Conservation (phyloP, 2,329 filamentous ascomycete genomes). For the Aspergillus ibericus region DNA sequence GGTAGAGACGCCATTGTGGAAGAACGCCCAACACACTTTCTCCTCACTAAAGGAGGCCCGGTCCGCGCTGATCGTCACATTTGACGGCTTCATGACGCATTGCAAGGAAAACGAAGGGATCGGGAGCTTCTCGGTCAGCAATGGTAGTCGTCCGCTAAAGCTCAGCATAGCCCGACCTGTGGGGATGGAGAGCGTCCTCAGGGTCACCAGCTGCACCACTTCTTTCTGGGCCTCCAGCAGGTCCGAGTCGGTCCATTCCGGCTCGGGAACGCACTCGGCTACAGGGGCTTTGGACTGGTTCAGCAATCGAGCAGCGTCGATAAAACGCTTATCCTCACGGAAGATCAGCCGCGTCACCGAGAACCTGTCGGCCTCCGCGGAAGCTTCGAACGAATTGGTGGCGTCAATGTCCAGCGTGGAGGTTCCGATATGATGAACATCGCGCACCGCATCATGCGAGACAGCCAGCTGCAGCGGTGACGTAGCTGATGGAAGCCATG, state of each 20-base stretch:
- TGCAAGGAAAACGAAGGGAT: conserved; percentile 89
- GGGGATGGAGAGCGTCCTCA: conserved; percentile 84
- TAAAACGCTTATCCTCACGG: conserved; percentile 82
- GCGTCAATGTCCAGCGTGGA: conserved; percentile 50
- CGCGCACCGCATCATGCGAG: conserved; percentile 67
- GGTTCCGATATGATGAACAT: conserved; percentile 73
- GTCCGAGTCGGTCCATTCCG: conserved; percentile 79
- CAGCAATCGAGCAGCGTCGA: conserved; percentile 81
- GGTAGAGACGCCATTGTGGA: conserved; percentile 92
- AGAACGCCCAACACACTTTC: conserved; percentile 97
- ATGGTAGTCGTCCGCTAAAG: conserved; percentile 80
- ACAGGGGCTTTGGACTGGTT: conserved; percentile 79
- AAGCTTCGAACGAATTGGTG: conserved; percentile 67
- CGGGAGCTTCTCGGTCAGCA: conserved; percentile 88
- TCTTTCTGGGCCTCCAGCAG: conserved; percentile 91
- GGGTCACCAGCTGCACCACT: conserved; percentile 80
- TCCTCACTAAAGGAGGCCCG: conserved; percentile 86
- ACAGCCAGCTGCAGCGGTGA: conserved; percentile 45
- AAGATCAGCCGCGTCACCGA: conserved; percentile 84
- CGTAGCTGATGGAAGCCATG: conserved; percentile 27
- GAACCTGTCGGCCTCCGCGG: conserved; percentile 79
- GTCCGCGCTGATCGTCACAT: conserved; percentile 91
- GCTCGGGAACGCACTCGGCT: conserved; percentile 72
- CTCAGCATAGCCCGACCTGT: conserved; percentile 84
- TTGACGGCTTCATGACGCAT: conserved; percentile 87